Evolutionary conservation across 148 eudicot species (phyloP), one percentile per base, ranked within the genome.

Genomic region (Nyssa sinensis): DNA sequence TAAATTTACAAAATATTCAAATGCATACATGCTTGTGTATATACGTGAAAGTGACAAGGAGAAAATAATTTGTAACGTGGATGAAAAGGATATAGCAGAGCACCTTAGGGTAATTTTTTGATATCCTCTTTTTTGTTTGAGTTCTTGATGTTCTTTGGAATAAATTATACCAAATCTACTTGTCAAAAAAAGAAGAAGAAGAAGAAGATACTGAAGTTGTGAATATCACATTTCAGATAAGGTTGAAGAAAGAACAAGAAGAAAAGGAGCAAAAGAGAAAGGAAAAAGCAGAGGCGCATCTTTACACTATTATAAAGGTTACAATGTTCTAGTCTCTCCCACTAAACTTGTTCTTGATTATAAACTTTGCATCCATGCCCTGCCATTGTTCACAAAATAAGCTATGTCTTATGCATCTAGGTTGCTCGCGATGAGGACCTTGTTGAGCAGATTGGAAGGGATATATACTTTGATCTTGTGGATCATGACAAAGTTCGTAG

Each of bases 21-120:
- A 94, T 73, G 98, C 98, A 23, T 94, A 94, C 86, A 94, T 94
- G 98, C 95, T 94, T 80, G 97, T 94, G 75, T 94, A 94, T 76
- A 90, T 94, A 68, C 91, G 98, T 67, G 96, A 92, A 79, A 94
- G 97, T 67, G 98, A 94, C 90, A 92, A 85, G 85, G 98, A 92
- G 62, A 94, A 92, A 74, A 85, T 94, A 63, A 84, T 94, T 11
- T 94, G 98, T 84, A 84, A 92, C 79, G 97, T 94, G 76, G 96
- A 90, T 78, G 98, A 92, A 84, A 88, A 83, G 79, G 98, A 94
- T 81, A 89, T 94, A 81, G 98, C 98, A 9, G 97, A 92, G 69
- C 98, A 94, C 81, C 93, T 94, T 67, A 83, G 91, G 88, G 98
- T 94, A 92, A 82, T 64, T 65, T 65, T 59, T 71, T 60, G 12